Evolutionary conservation across 2,329 filamentous ascomycete genomes (phyloP).

Genomic region (Celoporthe dispersa): DNA sequence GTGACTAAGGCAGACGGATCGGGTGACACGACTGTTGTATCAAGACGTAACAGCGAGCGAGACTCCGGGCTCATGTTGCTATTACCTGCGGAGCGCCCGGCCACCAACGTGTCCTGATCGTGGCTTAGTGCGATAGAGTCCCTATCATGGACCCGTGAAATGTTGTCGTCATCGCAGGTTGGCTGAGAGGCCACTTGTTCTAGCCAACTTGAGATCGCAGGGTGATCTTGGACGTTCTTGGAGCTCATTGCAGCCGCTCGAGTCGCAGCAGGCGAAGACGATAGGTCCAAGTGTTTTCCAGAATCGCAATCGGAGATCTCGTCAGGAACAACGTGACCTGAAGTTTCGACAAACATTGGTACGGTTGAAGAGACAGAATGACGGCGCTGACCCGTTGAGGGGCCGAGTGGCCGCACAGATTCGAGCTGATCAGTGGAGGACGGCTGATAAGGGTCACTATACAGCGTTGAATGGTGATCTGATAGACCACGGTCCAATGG

Average conservation of each 20-base stretch:
- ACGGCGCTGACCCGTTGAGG: not conserved
- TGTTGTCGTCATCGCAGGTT: not conserved
- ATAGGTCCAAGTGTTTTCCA: not conserved
- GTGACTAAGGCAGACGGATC: not conserved
- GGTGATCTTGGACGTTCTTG: not conserved
- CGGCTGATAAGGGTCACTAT: not conserved
- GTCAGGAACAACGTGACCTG: not conserved
- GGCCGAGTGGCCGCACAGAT: not conserved
- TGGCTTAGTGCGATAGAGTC: not conserved
- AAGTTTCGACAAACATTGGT: conserved; percentile 2
- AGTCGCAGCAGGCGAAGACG: not conserved
- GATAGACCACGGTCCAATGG: not conserved
- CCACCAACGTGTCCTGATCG: not conserved
- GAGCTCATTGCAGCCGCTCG: not conserved
- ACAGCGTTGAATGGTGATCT: not conserved
- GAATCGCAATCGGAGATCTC: not conserved
- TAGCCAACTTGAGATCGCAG: conserved; percentile 5
- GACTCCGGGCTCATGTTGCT: not conserved
- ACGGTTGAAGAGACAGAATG: not conserved
- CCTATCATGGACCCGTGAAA: not conserved
- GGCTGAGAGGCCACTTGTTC: not conserved
- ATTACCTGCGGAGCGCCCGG: not conserved
- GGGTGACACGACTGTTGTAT: not conserved
- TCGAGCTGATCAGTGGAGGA: not conserved
- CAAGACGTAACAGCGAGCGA: not conserved